These are phyloP conservation scores for Lipomyces yamanashiensis DNA, from an alignment of 805 yeast species.

Conservation along the genomic window DNA sequence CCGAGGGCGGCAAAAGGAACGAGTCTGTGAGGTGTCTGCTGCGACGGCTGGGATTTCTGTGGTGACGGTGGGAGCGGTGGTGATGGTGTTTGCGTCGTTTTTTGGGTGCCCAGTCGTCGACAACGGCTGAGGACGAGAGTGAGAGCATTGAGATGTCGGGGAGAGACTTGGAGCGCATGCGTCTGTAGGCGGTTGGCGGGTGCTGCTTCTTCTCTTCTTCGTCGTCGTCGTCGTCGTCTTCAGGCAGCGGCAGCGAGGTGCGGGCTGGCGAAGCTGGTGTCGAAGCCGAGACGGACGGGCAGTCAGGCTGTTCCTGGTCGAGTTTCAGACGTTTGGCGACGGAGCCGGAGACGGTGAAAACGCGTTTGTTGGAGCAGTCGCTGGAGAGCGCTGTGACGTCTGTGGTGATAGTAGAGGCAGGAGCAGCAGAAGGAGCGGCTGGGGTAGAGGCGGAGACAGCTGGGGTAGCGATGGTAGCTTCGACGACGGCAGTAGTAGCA, in stretches of 20 bases:
- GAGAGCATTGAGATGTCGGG: slow-evolving; percentile 30
- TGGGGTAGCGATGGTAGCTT: too few species aligned
- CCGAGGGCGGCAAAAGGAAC: slow-evolving; percentile 15
- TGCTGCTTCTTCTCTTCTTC: not conserved
- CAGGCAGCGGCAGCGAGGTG: not conserved
- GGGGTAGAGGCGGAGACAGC: too few species aligned
- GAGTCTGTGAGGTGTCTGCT: slow-evolving; percentile 15
- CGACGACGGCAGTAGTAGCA: too few species aligned
- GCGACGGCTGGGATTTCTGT: slow-evolving; percentile 18
- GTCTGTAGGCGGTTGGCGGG: slow-evolving; percentile 29
- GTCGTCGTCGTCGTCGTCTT: not conserved
- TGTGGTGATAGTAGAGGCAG: not conserved
- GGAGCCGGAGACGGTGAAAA: slow-evolving; percentile 5
- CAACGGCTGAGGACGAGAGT: not conserved
- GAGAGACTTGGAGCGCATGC: slow-evolving; percentile 35
- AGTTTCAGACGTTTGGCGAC: slow-evolving; percentile 11
- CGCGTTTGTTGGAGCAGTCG: slow-evolving; percentile 12
- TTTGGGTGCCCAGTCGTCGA: slow-evolving; percentile 15
- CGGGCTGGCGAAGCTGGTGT: slow-evolving; percentile 1
- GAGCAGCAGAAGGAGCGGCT: not conserved
- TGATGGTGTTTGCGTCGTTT: slow-evolving; percentile 10
- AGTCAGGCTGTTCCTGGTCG: slow-evolving; percentile 12
- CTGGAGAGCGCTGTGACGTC: not conserved
- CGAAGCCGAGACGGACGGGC: not conserved
- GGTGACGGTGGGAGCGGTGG: slow-evolving; percentile 20